Evolutionary conservation across 2,329 filamentous ascomycete species (phyloP).

Genomic region (Mycosphaerella sp.): DNA sequence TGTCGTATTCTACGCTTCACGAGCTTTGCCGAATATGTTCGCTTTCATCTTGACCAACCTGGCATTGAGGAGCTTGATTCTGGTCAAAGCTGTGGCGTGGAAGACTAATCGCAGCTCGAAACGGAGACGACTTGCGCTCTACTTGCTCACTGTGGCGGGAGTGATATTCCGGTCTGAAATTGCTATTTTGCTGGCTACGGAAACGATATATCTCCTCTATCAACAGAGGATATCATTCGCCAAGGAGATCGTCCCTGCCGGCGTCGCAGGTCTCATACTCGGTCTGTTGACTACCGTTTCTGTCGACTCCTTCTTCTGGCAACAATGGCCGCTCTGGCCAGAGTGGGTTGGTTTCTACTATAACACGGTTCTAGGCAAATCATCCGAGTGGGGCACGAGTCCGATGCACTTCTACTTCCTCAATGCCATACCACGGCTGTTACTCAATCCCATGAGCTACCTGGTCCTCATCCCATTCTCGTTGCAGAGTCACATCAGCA

Average conservation of each 20-base stretch:
- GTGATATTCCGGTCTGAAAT: conserved; percentile 86
- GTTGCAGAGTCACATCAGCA: conserved; percentile 44
- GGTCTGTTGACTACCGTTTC: conserved; percentile 64
- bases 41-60: conserved; percentile 74
- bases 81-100: conserved; percentile 38
- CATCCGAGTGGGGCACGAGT: conserved; percentile 79
- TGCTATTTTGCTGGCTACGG: conserved; percentile 67
- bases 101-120: conserved; percentile 35
- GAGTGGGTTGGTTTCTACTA: conserved; percentile 85
- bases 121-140: conserved; percentile 59
- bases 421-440: conserved; percentile 71
- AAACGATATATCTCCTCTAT: conserved; percentile 58
- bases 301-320: conserved; percentile 93
- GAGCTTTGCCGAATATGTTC: conserved; percentile 94
- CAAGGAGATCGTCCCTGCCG: conserved; percentile 57
- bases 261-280: conserved; percentile 57
- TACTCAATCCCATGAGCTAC: conserved; percentile 69
- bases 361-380: conserved; percentile 78
- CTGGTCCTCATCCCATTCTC: conserved; percentile 47
- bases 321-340: conserved; percentile 69
- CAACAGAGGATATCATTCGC: conserved; percentile 49
- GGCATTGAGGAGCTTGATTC: conserved; percentile 50
- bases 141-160: conserved; percentile 70
- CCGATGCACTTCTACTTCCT: conserved; percentile 83
- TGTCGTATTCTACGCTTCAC: conserved; percentile 82